Evolutionary conservation across 2,329 filamentous ascomycete species (phyloP).

Genomic region (Fusarium euwallaceae): DNA sequence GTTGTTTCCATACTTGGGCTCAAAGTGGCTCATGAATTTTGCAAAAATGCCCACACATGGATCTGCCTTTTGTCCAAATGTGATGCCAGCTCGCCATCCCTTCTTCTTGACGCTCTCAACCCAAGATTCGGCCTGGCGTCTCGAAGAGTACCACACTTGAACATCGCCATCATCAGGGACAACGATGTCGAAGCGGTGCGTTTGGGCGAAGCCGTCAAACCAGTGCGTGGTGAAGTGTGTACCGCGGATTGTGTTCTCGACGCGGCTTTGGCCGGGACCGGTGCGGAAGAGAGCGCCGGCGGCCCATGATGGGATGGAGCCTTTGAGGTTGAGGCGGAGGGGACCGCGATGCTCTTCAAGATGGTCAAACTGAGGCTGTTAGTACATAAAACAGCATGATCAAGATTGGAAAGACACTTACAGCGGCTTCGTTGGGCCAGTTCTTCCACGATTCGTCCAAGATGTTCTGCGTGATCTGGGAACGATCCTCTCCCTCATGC

Average conservation of each 20-base stretch:
- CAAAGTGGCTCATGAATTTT: slow-evolving; percentile 76
- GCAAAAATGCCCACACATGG: slow-evolving; percentile 80
- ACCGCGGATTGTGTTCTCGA: slow-evolving; percentile 70
- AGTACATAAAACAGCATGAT: not conserved
- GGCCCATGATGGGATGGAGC: slow-evolving; percentile 77
- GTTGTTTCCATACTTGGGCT: slow-evolving; percentile 61
- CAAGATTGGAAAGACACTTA: slow-evolving; percentile 43
- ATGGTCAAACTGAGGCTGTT: slow-evolving; percentile 70
- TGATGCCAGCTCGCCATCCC: slow-evolving; percentile 68
- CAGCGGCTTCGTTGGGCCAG: slow-evolving; percentile 64
- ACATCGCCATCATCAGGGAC: slow-evolving; percentile 50
- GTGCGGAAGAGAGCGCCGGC: slow-evolving; percentile 81
- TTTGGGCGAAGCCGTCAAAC: slow-evolving; percentile 83
- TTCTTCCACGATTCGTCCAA: slow-evolving; percentile 53
- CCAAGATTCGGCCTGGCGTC: slow-evolving; percentile 74
- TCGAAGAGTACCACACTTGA: slow-evolving; percentile 77
- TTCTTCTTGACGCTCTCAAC: slow-evolving; percentile 71
- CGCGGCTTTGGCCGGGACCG: slow-evolving; percentile 75
- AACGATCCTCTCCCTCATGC: slow-evolving; percentile 45
- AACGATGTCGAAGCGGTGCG: slow-evolving; percentile 79
- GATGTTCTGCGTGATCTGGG: slow-evolving; percentile 45
- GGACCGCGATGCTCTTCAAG: slow-evolving; percentile 75
- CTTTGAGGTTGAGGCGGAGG: slow-evolving; percentile 72
- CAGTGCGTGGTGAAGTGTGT: slow-evolving; percentile 77
- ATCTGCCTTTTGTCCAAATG: slow-evolving; percentile 79